phyloP scores from a whole-genome alignment of 1,284 basidiomycete species.

The Anthracocystis panici-leucophaei region DNA sequence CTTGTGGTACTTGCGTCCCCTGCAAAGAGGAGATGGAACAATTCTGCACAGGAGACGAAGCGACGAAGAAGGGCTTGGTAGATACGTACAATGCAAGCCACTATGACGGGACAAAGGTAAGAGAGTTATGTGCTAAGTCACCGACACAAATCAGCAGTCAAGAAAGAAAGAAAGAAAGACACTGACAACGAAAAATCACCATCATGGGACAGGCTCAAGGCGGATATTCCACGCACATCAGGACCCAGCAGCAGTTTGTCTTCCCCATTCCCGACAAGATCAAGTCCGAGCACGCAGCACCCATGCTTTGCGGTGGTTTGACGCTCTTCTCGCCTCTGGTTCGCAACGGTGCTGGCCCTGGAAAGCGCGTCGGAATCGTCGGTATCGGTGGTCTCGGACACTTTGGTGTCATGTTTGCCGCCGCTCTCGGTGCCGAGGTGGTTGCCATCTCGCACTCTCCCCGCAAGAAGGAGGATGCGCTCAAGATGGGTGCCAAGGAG shows the following conservation, averaged over 20 bases:
- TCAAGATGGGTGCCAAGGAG: conserved; percentile 75
- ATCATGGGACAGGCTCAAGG: conserved; percentile 70
- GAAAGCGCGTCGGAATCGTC: conserved; percentile 78
- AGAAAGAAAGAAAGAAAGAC: too few species aligned
- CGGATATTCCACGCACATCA: conserved; percentile 78
- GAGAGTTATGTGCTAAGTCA: too few species aligned
- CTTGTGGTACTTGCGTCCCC: conserved; percentile 71
- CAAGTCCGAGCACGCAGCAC: conserved; percentile 73
- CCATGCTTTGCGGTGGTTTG: conserved; percentile 76
- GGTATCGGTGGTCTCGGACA: conserved; percentile 71
- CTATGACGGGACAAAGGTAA: conserved; percentile 74
- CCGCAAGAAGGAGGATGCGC: conserved; percentile 77
- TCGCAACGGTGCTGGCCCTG: conserved; percentile 75
- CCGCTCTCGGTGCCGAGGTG: conserved; percentile 76
- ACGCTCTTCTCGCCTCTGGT: conserved; percentile 78
- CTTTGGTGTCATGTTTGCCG: conserved; percentile 74
- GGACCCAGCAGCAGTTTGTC: conserved; percentile 78
- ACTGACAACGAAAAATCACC: too few species aligned
- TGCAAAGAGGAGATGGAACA: conserved; percentile 72
- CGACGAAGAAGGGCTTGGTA: conserved; percentile 58
- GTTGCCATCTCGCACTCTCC: conserved; percentile 78
- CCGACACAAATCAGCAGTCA: too few species aligned
- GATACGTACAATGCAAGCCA: conserved; percentile 72
- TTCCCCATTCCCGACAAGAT: conserved; percentile 78
- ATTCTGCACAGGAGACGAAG: conserved; percentile 60